These are phyloP conservation scores for Clarireedia hainanense DNA, from an alignment of 2,329 filamentous ascomycete species.

Conservation along the genomic window DNA sequence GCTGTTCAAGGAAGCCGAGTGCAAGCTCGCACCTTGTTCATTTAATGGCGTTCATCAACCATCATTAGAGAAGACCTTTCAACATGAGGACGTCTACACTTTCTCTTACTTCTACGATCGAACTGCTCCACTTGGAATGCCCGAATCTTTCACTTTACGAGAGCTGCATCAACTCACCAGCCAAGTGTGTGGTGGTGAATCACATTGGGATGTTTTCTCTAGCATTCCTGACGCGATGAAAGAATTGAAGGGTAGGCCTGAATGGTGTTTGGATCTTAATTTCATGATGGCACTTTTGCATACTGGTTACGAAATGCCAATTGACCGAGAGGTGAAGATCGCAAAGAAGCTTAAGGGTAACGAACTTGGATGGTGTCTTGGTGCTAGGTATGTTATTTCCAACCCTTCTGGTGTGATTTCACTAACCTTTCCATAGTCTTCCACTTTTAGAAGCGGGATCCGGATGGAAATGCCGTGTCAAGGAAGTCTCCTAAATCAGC, in stretches of 20 bases:
- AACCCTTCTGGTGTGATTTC: conserved; percentile 1
- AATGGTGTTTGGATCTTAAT: conserved; percentile 90
- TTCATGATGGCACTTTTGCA: conserved; percentile 93
- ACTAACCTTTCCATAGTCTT: conserved; percentile 51
- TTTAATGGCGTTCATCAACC: conserved; percentile 98
- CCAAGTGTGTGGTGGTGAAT: conserved; percentile 74
- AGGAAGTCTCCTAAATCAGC: conserved; percentile 54
- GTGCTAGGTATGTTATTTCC: conserved; percentile 67
- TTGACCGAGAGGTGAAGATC: conserved; percentile 92
- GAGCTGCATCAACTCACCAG: conserved; percentile 82
- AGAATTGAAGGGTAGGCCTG: conserved; percentile 74
- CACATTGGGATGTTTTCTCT: conserved; percentile 73
- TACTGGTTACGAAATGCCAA: conserved; percentile 95
- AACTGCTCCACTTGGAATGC: conserved; percentile 89
- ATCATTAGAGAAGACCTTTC: conserved; percentile 83
- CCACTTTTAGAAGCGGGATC: conserved; percentile 74
- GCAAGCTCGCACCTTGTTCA: conserved; percentile 82
- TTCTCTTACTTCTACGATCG: conserved; percentile 99
- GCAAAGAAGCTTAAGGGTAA: conserved; percentile 98
- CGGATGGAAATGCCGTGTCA: conserved; percentile 85
- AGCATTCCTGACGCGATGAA: conserved; percentile 68
- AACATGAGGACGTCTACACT: conserved; percentile 85
- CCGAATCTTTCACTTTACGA: conserved; percentile 87
- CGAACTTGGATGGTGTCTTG: conserved; percentile 95
- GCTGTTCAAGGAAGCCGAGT: conserved; percentile 76